Evolutionary conservation across 371 early-diverging fungal species (phyloP), one percentile per base, ranked within the genome.

Genomic region (Nematocida major): DNA sequence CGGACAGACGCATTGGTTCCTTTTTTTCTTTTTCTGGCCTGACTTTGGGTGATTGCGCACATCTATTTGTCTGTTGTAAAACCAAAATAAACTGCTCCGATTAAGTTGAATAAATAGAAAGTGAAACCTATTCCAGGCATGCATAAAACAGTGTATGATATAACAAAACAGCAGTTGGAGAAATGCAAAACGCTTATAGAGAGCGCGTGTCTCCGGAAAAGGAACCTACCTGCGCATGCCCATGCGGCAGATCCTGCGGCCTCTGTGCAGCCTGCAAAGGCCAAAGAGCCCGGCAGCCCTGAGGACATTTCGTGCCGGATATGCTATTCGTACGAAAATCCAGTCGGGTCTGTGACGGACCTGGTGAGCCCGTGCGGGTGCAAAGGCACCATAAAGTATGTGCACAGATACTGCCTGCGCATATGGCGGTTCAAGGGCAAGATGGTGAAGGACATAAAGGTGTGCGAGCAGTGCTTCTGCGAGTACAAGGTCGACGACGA

Each of bases 331-430:
- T 32, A 66, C 32, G 76, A 63, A 39, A 79, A 83, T 54, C 83
- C 84, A 22, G 24, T 82, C n/a, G 67, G 51, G 26, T 36, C 38
- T 24, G 45, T 36, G n/a, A 67, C 59, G 13, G 84, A 83, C 59
- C 50, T 86, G 26, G 82, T 86, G 34, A 73, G 82, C 5, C 86
- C 86, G 38, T 86, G 86, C 54, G 67, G 77, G 43, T 86, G 86
- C 62, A 83, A 82, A 65, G 86, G 86, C 26, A 73, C 81, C 26
- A 66, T 86, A 7, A 82, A 84, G 61, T 84, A 80, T 49, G 83
- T 86, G 48, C 86, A 86, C 48, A 66, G 50, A 13, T 57, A 49
- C 26, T 86, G 86, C 66, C 57, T 86, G 28, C 80, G 79, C 26
- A 66, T 73, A 53, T 86, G 86, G 86, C 78, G 84, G 67, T 82